These are phyloP conservation scores for Vicia faba DNA, from an alignment of 306 rosid species.

Conservation along the genomic window DNA sequence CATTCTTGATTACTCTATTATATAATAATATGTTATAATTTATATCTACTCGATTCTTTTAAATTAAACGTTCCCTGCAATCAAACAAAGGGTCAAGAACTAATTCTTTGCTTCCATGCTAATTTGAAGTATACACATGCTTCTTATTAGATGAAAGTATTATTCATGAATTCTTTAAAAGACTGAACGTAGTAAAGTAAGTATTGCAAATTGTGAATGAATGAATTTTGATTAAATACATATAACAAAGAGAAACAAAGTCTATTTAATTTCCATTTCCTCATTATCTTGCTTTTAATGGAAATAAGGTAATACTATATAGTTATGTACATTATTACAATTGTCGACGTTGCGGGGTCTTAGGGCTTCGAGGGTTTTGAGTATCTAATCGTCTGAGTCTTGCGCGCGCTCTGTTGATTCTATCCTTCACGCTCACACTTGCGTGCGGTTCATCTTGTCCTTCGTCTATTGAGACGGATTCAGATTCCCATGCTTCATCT, in stretches of 20 bases:
- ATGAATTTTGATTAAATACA: background rate
- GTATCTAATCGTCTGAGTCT: slow-evolving; percentile 43
- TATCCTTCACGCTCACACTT: slow-evolving; percentile 34
- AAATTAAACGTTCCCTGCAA: too few relatives aligned
- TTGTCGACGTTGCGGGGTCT: slow-evolving; percentile 29
- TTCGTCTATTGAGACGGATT: slow-evolving; percentile 8
- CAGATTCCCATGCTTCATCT: slow-evolving; percentile 2
- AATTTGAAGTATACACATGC: too few relatives aligned
- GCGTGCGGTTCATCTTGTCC: background rate
- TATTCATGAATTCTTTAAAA: too few relatives aligned
- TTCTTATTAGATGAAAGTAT: too few relatives aligned
- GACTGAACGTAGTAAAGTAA: too few relatives aligned
- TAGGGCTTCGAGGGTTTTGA: slow-evolving; percentile 34
- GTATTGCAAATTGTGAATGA: background rate
- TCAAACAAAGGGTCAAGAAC: too few relatives aligned
- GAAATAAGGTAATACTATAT: background rate
- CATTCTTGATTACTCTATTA: too few relatives aligned
- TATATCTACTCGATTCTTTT: too few relatives aligned
- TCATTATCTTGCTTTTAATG: background rate
- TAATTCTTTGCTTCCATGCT: too few relatives aligned
- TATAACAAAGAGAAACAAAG: background rate
- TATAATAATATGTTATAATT: too few relatives aligned
- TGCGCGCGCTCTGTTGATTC: slow-evolving; percentile 40
- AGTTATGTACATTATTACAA: background rate
- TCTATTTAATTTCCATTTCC: background rate